Base-by-base conservation (phyloP, 2,329 filamentous ascomycete species). In the Colletotrichum filicis region DNA sequence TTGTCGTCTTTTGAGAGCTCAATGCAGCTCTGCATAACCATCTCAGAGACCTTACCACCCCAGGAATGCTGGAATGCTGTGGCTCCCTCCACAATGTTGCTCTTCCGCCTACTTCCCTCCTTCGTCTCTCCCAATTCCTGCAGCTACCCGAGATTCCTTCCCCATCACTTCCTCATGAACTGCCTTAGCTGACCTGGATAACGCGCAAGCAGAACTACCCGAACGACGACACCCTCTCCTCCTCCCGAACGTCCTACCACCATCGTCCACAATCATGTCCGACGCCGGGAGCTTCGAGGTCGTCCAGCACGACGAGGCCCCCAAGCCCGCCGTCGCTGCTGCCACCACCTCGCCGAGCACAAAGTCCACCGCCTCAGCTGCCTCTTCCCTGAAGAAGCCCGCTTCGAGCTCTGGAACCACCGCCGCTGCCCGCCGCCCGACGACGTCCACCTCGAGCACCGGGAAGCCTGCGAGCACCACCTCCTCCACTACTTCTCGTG, bases 211-310 rank as follows among this genome's bases (percentile, higher is more conserved):
- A 71, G 71, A 63, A 66, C 35, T 59, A 19, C 37, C 35, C 42
- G 52, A 57, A 46, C 68, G 53, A 64, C 53, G 42, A 61, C 19
- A 61, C 28, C 28, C 59, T 63, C 46, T 70, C 28, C 59, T 70
- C 28, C 59, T 52, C 42, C 46, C 56, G 30, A 26, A 55, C 42
- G 59, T 73, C 57, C 58, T 16, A 73, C 35, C 22, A 73, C 55
- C 66, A 70, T 55, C 63, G 14, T 55, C 35, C 37, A 28, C 64
- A 76, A 81, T 49, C 75, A 87, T 87, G 86, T 86, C 86, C 77
- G 86, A 88, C 76, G 80, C 82, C 75, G 86, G 87, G 76, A 83
- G 82, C 76, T 82, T 84, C 79, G 85, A 87, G 74, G 82, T 83
- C 71, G 81, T 83, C 68, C 83, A 85, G 77, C 82, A 80, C 74